Conservation (phyloP, 2,329 filamentous ascomycete genomes). For the Raffaelea ambrosiae region DNA sequence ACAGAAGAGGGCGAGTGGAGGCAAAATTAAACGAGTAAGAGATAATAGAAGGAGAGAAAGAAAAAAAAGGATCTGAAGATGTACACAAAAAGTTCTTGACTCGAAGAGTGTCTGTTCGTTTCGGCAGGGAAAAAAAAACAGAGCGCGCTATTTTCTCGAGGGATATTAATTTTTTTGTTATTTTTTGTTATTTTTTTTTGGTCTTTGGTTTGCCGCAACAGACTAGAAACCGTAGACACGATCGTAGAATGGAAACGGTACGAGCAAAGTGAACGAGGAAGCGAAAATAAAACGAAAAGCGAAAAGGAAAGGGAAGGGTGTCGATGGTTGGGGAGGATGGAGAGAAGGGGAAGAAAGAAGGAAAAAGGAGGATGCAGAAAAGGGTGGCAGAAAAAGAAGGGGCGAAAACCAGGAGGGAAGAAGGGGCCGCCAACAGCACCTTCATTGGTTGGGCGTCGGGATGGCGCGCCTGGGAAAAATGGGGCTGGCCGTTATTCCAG, state of each 20-base stretch:
- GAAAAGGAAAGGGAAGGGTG: conserved; percentile 3
- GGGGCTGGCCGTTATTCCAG: no score
- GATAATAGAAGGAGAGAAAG: neutral
- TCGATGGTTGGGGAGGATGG: neutral
- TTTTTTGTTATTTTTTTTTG: neutral
- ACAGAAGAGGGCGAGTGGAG: neutral
- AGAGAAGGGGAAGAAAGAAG: conserved; percentile 1
- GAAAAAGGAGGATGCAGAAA: neutral
- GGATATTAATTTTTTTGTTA: neutral
- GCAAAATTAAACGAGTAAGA: neutral
- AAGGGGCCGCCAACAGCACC: neutral
- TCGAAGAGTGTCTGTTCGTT: no score
- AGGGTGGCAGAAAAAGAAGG: neutral
- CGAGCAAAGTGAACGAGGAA: conserved; percentile 16
- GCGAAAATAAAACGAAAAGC: conserved; percentile 12
- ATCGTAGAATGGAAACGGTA: conserved; percentile 3
- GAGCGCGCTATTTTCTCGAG: no score
- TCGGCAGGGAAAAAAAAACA: no score
- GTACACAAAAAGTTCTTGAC: neutral
- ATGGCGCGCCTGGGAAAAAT: no score
- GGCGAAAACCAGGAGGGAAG: neutral
- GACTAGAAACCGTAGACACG: conserved; percentile 3
- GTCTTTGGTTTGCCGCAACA: neutral
- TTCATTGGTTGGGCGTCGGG: no score
- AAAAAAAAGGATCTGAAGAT: neutral